phyloP scores from a whole-genome alignment of 78 protist species.

The Chrysochromulina tobinii region DNA sequence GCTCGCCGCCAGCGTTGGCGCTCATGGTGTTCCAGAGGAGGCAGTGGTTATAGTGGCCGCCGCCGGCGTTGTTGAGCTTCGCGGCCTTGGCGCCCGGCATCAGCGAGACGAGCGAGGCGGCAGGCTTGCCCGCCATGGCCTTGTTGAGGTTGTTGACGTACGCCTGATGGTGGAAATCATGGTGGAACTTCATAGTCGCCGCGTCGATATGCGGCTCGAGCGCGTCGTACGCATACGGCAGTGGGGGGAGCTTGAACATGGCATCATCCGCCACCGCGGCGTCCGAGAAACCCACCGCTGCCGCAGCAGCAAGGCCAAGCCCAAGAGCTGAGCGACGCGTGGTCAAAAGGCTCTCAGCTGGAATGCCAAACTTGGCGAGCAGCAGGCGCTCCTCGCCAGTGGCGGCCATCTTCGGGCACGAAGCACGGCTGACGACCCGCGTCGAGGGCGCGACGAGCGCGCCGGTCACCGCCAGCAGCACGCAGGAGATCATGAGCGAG shows the following conservation, averaged over 20 bases:
- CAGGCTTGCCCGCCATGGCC: conserved; percentile 18
- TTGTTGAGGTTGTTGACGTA: conserved; percentile 39
- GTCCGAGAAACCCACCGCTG: neutral
- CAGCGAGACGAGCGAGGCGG: neutral
- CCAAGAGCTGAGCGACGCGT: neutral
- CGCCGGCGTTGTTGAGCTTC: conserved; percentile 39
- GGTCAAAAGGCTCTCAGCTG: neutral
- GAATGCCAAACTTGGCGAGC: neutral
- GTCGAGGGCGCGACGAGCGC: neutral
- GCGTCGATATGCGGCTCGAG: conserved; percentile 40
- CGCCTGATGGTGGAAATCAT: conserved; percentile 41
- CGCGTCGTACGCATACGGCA: conserved; percentile 32
- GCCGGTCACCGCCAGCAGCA: no score
- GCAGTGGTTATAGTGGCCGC: conserved; percentile 49
- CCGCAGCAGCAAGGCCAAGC: neutral
- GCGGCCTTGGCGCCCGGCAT: conserved; percentile 22
- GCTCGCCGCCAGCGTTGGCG: neutral
- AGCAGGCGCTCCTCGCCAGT: neutral
- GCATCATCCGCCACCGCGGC: neutral
- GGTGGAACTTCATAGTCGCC: conserved; percentile 47
- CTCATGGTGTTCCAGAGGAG: neutral
- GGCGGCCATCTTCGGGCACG: neutral
- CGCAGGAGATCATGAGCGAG: no score
- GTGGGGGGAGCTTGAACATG: conserved; percentile 31
- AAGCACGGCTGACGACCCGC: neutral